Evolutionary conservation across 1,284 basidiomycete genomes (phyloP), one percentile per base, ranked within the genome.

Genomic region (Cerrena zonata): DNA sequence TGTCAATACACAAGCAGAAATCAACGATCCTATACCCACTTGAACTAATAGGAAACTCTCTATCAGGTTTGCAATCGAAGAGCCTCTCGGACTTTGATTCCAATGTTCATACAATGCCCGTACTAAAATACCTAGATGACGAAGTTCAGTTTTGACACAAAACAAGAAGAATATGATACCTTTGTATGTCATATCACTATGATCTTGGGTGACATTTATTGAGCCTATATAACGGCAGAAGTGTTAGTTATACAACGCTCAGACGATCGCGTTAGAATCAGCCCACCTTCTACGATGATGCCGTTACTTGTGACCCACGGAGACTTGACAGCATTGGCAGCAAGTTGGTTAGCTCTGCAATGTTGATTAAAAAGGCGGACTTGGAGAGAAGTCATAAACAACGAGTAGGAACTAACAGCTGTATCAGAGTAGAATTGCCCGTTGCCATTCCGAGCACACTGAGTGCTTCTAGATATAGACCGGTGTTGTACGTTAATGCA

Each of bases 61-160:
- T 3, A 51, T 47, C 10, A 51, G 37, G 11, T 23, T 24, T 10
- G 49, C 44, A 11, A 25, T 23, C 2, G 23, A 43, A 12, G 49
- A 51, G 4, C 4, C 26, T 15, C 4, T 12, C 10, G 40, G 19
- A 15, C 19, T 37, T 11, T 44, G 43, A 12, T 21, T 19, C 49
- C 49, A 51, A 3, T 43, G 44, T 34, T 45, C 45, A 26, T 51
- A 42, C 5, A 51, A 30, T 12, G 44, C 49, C 2, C 49, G 43
- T 7, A 51, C 40, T 3, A 46, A 40, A 4, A 51, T 47, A 10
- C 22, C 49, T 51, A 25, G 4, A 27, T 15, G n/a, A n/a, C n/a
- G n/a, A n/a, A n/a, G n/a, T n/a, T n/a, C n/a, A n/a, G n/a, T n/a
- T n/a, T n/a, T n/a, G n/a, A n/a, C n/a, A n/a, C n/a, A n/a, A n/a